Percentiles rank a stretch among this genome's conserved stretches.
Conservation (phyloP, 345 rosid species). For the Eucalyptus sp. region DNA sequence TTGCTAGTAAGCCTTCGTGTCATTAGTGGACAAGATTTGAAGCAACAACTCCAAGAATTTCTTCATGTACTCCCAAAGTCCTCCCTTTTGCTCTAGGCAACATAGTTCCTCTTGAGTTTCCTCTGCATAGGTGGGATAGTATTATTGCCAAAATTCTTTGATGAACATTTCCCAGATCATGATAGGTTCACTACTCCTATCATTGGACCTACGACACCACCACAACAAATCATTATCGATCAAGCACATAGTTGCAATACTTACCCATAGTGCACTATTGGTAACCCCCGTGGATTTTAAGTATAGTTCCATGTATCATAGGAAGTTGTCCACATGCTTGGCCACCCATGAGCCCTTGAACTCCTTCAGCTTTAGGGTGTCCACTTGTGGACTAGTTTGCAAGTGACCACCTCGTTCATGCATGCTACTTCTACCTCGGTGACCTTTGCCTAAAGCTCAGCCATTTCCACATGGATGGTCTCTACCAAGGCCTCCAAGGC, state of each 20-base stretch:
- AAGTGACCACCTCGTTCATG: background rate
- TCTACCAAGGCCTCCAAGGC: background rate
- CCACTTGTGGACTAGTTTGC: background rate
- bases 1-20: background rate
- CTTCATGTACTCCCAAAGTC: background rate
- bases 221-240: background rate
- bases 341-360: background rate
- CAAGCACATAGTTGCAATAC: background rate
- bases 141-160: background rate
- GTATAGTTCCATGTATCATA: background rate
- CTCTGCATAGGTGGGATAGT: background rate
- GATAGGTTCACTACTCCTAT: background rate
- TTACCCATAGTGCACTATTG: background rate
- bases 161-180: background rate
- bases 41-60: background rate
- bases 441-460: background rate
- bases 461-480: background rate
- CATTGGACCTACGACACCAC: background rate
- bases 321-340: background rate
- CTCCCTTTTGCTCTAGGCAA: background rate
- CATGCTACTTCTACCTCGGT: background rate
- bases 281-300: background rate
- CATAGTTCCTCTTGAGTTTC: background rate
- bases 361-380: background rate
- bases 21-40: background rate